Evolutionary conservation across 78 protist genomes (phyloP).

Genomic region (Dictyostelium brefeldianum): DNA sequence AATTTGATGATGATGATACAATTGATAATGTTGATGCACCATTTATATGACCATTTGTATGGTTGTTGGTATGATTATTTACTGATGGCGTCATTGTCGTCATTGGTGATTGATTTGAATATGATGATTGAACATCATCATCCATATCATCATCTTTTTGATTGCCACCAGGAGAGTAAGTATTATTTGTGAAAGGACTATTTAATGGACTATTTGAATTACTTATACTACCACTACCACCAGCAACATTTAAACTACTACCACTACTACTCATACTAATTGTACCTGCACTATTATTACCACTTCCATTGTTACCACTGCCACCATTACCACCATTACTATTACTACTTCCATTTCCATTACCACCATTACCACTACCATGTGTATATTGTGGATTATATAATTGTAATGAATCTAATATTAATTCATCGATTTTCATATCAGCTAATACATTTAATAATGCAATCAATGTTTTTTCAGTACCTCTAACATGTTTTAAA

Average conservation of each 20-base stretch:
- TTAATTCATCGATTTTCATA: slow-evolving; percentile 45
- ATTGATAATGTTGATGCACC: slow-evolving; percentile 5
- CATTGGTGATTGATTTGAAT: not conserved
- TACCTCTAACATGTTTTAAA: slow-evolving; percentile 1
- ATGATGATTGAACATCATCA: slow-evolving; percentile 17
- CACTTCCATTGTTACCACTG: not conserved
- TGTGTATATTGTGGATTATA: not conserved
- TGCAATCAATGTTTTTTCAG: slow-evolving; percentile 39
- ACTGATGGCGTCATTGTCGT: not conserved
- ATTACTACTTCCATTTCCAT: not conserved
- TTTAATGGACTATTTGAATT: slow-evolving; percentile 14
- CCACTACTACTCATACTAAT: not conserved
- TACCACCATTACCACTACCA: not conserved
- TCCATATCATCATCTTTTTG: not conserved
- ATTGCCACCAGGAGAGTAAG: not conserved
- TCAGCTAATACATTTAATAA: slow-evolving; percentile 36
- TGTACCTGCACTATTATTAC: not conserved
- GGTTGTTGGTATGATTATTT: not conserved
- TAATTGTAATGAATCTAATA: slow-evolving; percentile 21
- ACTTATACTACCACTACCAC: not conserved
- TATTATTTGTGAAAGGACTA: not conserved
- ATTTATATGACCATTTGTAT: not conserved
- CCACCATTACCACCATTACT: not conserved
- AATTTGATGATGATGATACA: not conserved
- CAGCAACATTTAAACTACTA: not conserved